Base-by-base conservation (phyloP, 148 eudicot genomes). In the Linanthus parryae region DNA sequence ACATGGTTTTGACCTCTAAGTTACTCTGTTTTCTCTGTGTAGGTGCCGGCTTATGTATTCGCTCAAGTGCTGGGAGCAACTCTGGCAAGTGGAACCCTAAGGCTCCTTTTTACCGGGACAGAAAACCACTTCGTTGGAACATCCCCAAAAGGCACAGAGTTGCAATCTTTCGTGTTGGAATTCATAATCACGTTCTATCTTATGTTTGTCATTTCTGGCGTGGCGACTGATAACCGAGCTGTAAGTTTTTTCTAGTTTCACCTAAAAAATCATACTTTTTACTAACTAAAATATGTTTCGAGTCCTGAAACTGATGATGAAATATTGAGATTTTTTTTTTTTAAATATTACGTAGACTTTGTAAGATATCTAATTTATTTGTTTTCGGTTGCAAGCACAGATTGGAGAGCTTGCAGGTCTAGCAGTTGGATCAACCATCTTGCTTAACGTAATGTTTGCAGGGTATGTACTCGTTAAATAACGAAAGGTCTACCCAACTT, bases 401-500 rank as follows among this genome's bases (percentile, higher is more conserved):
- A 68, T 74, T 9, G 84, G 84, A 61, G 84, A 78, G 48, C 73
- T 78, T 39, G 84, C 84, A 26, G 84, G 84, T 7, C 63, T 78
- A 41, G 84, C 84, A 11, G 65, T 78, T 58, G 84, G 84, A 50
- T 58, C 80, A 22, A 74, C 80, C 12, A 52, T 78, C 42, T 56
- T 78, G 23, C 73, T 78, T 3, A 78, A 76, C 26, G 81, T 72
- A 20, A 68, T 76, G 77, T 67, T 76, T 63, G 73, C 81, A 2
- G 81, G 73, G 81, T 76, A 59, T 5, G 48, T 18, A 18, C 19
- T 26, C 11, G 18, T 16, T 2, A 1, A n/a, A n/a, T n/a, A n/a
- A n/a, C n/a, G n/a, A n/a, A n/a, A n/a, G n/a, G n/a, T n/a, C n/a
- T n/a, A n/a, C n/a, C n/a, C n/a, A n/a, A n/a, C n/a, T n/a, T n/a